phyloP scores from a whole-genome alignment of 768 basidiomycete species.

The Termitomyces sp. region DNA sequence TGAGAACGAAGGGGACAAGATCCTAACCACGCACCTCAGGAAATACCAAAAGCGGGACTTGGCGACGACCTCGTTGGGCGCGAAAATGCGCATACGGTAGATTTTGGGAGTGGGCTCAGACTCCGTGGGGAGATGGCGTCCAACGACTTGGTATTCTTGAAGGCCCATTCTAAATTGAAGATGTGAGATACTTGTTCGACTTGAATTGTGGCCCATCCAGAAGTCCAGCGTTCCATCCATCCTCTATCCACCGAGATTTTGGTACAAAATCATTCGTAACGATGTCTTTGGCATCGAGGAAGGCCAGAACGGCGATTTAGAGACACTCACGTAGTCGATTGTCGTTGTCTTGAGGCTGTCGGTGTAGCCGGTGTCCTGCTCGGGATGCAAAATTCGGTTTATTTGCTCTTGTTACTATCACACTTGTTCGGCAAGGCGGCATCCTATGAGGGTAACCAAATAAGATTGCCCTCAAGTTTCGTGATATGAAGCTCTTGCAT shows the following conservation, averaged over 20 bases:
- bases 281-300: not conserved
- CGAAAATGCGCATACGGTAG: constrained; percentile 99
- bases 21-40: constrained; percentile 57
- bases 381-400: constrained; percentile 7
- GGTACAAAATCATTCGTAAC: constrained; percentile 3
- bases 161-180: constrained; percentile 56
- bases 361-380: not conserved
- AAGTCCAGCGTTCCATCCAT: constrained; percentile 20
- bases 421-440: constrained; percentile 7
- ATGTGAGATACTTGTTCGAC: constrained; percentile 8
- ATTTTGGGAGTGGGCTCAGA: constrained; percentile 93
- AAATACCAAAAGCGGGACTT: constrained; percentile 99
- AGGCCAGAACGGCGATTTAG: not conserved
- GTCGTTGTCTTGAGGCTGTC: constrained; percentile 28
- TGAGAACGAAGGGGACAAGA: not conserved
- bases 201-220: constrained; percentile 17
- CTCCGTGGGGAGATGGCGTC: constrained; percentile 95
- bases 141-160: constrained; percentile 94
- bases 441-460: not conserved
- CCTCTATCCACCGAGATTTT: constrained; percentile 10
- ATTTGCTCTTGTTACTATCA: constrained; percentile 13
- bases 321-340: constrained; percentile 29
- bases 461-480: too few species aligned
- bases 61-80: constrained; percentile 97
- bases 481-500: too few species aligned